These are phyloP conservation scores for Camellia japonica DNA, from an alignment of 148 eudicot species.

Conservation along the genomic window DNA sequence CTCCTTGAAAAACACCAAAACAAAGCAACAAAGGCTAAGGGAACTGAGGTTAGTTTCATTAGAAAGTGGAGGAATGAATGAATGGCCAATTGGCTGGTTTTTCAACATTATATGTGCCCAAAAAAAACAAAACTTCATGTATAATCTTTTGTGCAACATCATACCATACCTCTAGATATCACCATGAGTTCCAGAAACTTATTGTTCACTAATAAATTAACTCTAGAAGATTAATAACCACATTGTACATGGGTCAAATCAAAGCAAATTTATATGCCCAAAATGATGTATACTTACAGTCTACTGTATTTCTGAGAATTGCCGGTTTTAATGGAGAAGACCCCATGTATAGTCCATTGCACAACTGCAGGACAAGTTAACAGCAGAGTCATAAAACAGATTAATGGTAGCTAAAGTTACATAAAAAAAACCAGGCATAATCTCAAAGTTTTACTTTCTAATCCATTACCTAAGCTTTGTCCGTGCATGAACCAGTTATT, in stretches of 20 bases:
- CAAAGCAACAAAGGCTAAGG: neutral
- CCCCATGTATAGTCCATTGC: slow-evolving; percentile 20
- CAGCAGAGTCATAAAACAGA: neutral
- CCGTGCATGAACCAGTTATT: neutral
- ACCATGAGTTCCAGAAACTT: neutral
- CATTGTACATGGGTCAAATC: neutral
- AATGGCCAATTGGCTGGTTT: neutral
- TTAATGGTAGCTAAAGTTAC: neutral
- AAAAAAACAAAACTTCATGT: neutral
- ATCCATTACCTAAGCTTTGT: slow-evolving; percentile 6
- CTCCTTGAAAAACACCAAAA: neutral
- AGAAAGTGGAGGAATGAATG: neutral
- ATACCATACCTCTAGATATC: neutral
- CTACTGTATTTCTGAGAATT: slow-evolving; percentile 18
- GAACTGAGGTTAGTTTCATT: neutral
- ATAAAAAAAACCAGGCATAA: neutral
- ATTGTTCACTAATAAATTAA: neutral
- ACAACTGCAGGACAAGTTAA: slow-evolving; percentile 28
- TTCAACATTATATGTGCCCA: neutral
- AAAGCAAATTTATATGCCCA: neutral
- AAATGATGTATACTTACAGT: slow-evolving; percentile 41
- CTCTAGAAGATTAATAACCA: neutral
- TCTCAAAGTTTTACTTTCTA: neutral
- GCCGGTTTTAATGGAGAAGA: slow-evolving; percentile 17
- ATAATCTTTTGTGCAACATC: neutral